Evolutionary conservation across 352 stramenopile species (phyloP).

Genomic region (Thraustochytrium striatum): DNA sequence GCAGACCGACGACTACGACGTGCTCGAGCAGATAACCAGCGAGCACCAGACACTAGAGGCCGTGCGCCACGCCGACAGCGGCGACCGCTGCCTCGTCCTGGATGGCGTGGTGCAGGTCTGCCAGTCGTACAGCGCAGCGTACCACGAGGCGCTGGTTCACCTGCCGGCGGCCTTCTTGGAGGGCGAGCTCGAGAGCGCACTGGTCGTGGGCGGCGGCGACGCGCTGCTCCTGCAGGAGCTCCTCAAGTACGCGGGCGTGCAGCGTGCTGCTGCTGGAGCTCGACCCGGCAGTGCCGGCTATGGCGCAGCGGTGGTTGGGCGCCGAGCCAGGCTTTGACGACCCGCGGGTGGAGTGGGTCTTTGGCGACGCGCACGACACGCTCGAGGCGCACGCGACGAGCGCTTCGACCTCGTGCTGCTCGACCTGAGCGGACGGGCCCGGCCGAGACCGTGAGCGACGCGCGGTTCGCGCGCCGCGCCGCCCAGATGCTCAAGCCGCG

Average conservation of each 20-base stretch:
- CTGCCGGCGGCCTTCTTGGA: not conserved
- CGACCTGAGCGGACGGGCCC: not conserved
- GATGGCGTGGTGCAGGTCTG: not conserved
- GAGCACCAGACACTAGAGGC: not conserved
- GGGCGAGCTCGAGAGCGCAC: not conserved
- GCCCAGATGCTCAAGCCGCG: not conserved
- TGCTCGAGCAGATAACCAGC: not conserved
- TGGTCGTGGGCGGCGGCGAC: slow-evolving; percentile 2
- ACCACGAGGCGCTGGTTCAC: not conserved
- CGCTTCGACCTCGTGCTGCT: not conserved
- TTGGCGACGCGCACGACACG: slow-evolving; percentile 1
- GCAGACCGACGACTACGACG: not conserved
- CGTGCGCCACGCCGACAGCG: not conserved
- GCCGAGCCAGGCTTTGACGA: no score
- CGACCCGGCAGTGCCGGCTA: not conserved
- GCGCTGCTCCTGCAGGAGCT: not conserved
- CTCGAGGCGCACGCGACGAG: not conserved
- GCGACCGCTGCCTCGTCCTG: not conserved
- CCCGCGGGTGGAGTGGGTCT: not conserved
- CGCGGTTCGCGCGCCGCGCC: not conserved
- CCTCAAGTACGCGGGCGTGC: not conserved
- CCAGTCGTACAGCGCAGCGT: not conserved
- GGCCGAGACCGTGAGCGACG: not conserved
- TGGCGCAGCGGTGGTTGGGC: not conserved
- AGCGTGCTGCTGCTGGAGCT: not conserved